These are phyloP conservation scores for Fraxinus nigra DNA, from an alignment of 305 asterid genomes.

Conservation along the genomic window DNA sequence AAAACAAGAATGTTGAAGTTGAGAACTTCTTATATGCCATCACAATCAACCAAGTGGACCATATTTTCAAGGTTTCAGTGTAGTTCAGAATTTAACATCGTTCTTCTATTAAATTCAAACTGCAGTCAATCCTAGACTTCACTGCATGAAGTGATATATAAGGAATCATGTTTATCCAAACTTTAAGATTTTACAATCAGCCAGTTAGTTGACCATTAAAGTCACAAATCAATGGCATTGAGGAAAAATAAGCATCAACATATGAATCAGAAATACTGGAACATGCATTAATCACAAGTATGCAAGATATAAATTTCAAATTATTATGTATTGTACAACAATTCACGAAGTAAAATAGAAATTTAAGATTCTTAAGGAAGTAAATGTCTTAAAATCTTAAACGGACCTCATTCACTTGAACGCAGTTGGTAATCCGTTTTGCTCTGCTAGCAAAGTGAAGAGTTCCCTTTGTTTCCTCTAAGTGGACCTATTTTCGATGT, in stretches of 20 bases:
- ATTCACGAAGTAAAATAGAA: not conserved
- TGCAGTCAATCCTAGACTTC: not conserved
- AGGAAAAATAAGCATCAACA: not conserved
- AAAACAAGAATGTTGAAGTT: not conserved
- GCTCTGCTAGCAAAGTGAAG: conserved; percentile 99
- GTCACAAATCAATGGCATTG: not conserved
- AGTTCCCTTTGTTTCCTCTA: conserved; percentile 94
- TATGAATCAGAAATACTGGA: not conserved
- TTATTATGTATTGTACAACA: not conserved
- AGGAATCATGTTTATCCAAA: not conserved
- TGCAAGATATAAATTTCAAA: not conserved
- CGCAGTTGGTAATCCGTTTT: conserved; percentile 91
- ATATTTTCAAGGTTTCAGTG: not conserved
- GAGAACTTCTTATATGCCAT: not conserved
- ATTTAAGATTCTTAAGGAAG: not conserved
- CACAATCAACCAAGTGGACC: not conserved
- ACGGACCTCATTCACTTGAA: conserved; percentile 96
- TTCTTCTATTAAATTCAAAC: not conserved
- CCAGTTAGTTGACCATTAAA: not conserved
- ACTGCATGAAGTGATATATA: not conserved
- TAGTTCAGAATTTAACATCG: not conserved
- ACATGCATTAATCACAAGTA: not conserved
- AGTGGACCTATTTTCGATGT: conserved; percentile 51
- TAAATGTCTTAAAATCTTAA: not conserved
- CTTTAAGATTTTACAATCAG: not conserved